These are phyloP conservation scores for Russula sp. DNA, from an alignment of 768 basidiomycete genomes.

Conservation along the genomic window DNA sequence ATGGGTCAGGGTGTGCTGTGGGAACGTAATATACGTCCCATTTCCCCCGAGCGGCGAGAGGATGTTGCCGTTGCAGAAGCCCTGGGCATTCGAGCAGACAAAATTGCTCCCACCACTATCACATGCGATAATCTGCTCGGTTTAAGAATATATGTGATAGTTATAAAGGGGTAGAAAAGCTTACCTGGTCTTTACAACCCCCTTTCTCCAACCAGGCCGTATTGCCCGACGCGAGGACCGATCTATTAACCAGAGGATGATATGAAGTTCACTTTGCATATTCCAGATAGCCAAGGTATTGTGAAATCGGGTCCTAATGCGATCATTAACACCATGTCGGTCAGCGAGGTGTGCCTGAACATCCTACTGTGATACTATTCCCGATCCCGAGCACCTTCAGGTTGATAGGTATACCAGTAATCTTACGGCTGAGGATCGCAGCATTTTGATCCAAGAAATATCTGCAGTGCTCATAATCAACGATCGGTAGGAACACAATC, in stretches of 20 bases:
- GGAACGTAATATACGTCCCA: slow-evolving; percentile 52
- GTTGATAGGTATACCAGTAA: slow-evolving; percentile 44
- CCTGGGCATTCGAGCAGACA: slow-evolving; percentile 38
- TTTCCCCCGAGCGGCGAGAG: slow-evolving; percentile 30
- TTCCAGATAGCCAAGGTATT: slow-evolving; percentile 51
- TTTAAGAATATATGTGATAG: neutral
- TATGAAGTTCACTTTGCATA: slow-evolving; percentile 51
- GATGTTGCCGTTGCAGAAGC: slow-evolving; percentile 51
- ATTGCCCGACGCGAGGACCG: slow-evolving; percentile 37
- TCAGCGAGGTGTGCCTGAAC: neutral
- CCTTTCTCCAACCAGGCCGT: slow-evolving; percentile 34
- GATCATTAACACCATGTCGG: neutral
- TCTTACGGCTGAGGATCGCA: slow-evolving; percentile 41
- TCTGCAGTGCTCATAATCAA: slow-evolving; percentile 13
- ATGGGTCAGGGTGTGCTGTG: slow-evolving; percentile 37
- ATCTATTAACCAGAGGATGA: slow-evolving; percentile 42
- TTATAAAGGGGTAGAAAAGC: neutral
- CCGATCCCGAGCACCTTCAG: slow-evolving; percentile 59
- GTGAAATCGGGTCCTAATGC: slow-evolving; percentile 33
- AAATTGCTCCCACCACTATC: slow-evolving; percentile 40
- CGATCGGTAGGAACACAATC: neutral
- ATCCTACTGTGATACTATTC: slow-evolving; percentile 50
- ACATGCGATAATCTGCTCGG: slow-evolving; percentile 42
- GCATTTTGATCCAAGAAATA: slow-evolving; percentile 54
- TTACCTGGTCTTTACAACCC: slow-evolving; percentile 47